Conservation (phyloP, 1,284 basidiomycete species). For the Cutaneotrichosporon cutaneum region DNA sequence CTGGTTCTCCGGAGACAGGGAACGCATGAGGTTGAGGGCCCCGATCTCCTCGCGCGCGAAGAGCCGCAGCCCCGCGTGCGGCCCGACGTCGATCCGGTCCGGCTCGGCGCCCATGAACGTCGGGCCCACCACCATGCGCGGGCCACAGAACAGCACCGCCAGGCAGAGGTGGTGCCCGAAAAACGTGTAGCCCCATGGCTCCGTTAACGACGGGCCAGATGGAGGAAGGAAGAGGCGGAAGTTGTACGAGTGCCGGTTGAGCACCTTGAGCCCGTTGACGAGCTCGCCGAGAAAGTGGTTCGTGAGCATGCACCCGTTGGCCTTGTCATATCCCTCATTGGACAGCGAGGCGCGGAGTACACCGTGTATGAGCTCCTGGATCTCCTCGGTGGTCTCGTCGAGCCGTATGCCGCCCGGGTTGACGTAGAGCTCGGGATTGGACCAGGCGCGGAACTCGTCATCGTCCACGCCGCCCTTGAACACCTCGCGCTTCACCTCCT, state of each 20-base stretch:
- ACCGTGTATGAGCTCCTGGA: constrained; percentile 34
- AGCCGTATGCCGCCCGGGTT: constrained; percentile 46
- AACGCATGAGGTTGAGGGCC: constrained; percentile 43
- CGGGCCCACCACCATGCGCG: constrained; percentile 45
- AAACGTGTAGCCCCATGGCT: constrained; percentile 47
- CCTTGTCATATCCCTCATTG: constrained; percentile 42
- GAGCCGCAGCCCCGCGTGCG: constrained; percentile 41
- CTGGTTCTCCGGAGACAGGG: constrained; percentile 37
- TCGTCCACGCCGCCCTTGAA: constrained; percentile 38
- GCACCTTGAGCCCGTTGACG: constrained; percentile 40
- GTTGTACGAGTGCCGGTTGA: constrained; percentile 49
- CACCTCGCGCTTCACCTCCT: constrained; percentile 27
- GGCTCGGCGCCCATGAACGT: constrained; percentile 51
- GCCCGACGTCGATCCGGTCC: constrained; percentile 46
- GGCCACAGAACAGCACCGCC: constrained; percentile 43
- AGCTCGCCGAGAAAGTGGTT: constrained; percentile 49
- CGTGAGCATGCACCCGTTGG: constrained; percentile 41
- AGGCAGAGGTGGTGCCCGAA: constrained; percentile 51
- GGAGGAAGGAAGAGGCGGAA: constrained; percentile 40
- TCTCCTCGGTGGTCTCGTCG: constrained; percentile 38
- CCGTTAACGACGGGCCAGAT: constrained; percentile 14
- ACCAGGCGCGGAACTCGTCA: constrained; percentile 45
- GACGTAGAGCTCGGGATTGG: constrained; percentile 48
- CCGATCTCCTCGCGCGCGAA: constrained; percentile 44
- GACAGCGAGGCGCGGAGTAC: constrained; percentile 42